phyloP scores from a whole-genome alignment of 768 basidiomycete genomes.

The Hericium erinaceus region DNA sequence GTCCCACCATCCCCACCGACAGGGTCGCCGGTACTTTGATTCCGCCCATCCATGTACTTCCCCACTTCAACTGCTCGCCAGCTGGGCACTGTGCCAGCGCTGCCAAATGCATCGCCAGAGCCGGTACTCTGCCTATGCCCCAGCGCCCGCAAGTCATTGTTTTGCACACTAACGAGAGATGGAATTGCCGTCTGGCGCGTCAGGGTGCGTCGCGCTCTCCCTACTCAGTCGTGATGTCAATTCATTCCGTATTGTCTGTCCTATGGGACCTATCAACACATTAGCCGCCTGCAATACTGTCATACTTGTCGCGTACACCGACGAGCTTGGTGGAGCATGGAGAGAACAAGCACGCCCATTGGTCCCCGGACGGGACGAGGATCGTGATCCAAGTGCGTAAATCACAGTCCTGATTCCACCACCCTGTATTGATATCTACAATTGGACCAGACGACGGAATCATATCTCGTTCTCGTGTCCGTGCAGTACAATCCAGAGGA shows the following conservation, averaged over 20 bases:
- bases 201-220: constrained; percentile 40
- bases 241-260: not conserved
- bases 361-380: constrained; percentile 75
- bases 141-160: constrained; percentile 69
- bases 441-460: constrained; percentile 59
- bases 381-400: constrained; percentile 69
- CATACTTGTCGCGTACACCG: constrained; percentile 66
- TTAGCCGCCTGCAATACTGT: constrained; percentile 65
- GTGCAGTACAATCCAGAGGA: constrained; percentile 50
- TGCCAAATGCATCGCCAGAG: constrained; percentile 54
- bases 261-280: not conserved
- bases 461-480: constrained; percentile 68
- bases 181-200: constrained; percentile 77
- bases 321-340: constrained; percentile 78
- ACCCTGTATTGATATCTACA: not conserved
- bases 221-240: constrained; percentile 1
- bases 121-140: constrained; percentile 47
- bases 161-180: constrained; percentile 63
- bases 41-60: constrained; percentile 59
- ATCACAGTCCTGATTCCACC: not conserved
- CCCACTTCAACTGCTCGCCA: constrained; percentile 72
- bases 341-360: constrained; percentile 62
- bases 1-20: not conserved
- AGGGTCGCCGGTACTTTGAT: not conserved
- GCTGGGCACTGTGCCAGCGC: constrained; percentile 58